A percentile compares a stretch with the other conserved stretches of the same genome.
phyloP scores from a whole-genome alignment of 345 rosid genomes.

The Salix caprea region DNA sequence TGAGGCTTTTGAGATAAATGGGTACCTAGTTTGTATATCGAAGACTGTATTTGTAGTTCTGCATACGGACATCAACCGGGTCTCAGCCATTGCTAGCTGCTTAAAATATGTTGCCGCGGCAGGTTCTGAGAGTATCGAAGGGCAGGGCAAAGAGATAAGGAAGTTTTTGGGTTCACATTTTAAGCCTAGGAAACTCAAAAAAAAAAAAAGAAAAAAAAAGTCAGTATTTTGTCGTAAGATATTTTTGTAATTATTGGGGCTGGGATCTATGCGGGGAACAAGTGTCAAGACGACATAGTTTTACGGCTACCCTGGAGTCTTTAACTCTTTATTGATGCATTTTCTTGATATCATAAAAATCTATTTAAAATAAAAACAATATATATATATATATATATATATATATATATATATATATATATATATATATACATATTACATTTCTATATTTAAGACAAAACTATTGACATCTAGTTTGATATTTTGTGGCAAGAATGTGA shows the following conservation, averaged over 20 bases:
- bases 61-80: not conserved
- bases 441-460: too few relatives aligned
- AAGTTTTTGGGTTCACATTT: not conserved
- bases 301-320: too few relatives aligned
- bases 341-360: too few relatives aligned
- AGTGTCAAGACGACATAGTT: too few relatives aligned
- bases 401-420: too few relatives aligned
- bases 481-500: too few relatives aligned
- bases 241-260: not conserved
- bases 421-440: too few relatives aligned
- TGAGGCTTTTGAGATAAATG: not conserved
- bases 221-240: not conserved
- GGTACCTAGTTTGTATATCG: not conserved
- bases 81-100: constrained; percentile 9
- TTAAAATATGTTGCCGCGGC: constrained; percentile 15
- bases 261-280: too few relatives aligned
- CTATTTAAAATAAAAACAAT: too few relatives aligned
- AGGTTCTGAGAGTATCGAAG: not conserved
- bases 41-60: not conserved
- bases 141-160: not conserved
- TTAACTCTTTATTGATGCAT: too few relatives aligned
- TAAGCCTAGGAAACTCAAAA: not conserved
- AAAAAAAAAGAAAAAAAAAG: not conserved
- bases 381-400: too few relatives aligned
- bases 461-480: too few relatives aligned